phyloP scores from a whole-genome alignment of 495 filamentous ascomycete genomes.

The Penicillium alfredii region DNA sequence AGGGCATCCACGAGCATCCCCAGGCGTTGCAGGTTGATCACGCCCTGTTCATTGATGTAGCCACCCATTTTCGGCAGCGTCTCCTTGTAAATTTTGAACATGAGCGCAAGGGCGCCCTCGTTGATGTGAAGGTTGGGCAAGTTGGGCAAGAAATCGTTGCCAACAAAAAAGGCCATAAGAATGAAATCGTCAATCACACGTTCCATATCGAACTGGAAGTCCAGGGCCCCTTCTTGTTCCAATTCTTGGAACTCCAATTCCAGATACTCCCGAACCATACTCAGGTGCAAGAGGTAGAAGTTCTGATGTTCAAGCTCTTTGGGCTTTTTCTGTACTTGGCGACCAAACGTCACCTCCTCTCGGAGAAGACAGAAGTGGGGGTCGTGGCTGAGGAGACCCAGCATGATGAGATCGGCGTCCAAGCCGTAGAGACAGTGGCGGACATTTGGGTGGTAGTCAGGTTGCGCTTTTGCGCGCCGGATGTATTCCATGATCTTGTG shows the following conservation, averaged over 20 bases:
- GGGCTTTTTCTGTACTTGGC: constrained; percentile 73
- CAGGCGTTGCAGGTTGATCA: constrained; percentile 79
- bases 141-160: constrained; percentile 98
- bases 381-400: constrained; percentile 93
- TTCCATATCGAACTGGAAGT: constrained; percentile 88
- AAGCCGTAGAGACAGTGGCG: constrained; percentile 97
- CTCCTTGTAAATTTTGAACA: constrained; percentile 96
- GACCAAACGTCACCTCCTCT: constrained; percentile 96
- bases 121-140: constrained; percentile 97
- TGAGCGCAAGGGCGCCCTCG: constrained; percentile 88
- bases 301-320: constrained; percentile 98
- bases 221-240: constrained; percentile 65
- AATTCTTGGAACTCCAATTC: constrained; percentile 96
- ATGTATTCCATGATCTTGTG: constrained; percentile 99
- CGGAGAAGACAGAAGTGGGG: constrained; percentile 96
- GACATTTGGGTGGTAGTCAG: constrained; percentile 87
- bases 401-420: constrained; percentile 97
- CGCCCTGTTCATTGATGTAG: constrained; percentile 93
- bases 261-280: constrained; percentile 94
- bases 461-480: constrained; percentile 89
- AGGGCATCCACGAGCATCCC: constrained; percentile 75
- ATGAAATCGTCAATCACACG: constrained; percentile 98
- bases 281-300: constrained; percentile 96
- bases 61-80: constrained; percentile 82
- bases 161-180: constrained; percentile 98